Base-by-base conservation (phyloP, 2,329 filamentous ascomycete genomes). In the Ascosphaera apis region DNA sequence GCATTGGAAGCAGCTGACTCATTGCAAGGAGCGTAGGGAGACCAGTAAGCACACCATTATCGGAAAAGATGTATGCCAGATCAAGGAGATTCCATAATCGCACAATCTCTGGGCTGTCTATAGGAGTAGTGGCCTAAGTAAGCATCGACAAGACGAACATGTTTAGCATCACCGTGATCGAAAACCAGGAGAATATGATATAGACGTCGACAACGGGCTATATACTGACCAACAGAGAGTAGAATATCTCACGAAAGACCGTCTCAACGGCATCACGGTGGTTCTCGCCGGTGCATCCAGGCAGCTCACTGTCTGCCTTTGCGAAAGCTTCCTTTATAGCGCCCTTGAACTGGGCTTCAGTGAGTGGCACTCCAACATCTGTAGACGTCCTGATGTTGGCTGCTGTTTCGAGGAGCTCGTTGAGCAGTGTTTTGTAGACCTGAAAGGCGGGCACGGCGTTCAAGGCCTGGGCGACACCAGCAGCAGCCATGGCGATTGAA, bases 71-170 rank as follows among this genome's bases (percentile, higher is more conserved):
- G 1, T 79, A 76, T n/a, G 93, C 64, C 31, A 95, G 72, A 50
- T 98, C 91, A 39, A 98, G 69, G 3, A 98, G 63, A 50, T 93
- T 88, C 86, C 86, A 98, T 42, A 95, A 70, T 40, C 72, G 68
- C 35, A 82, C 73, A 48, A 93, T 92, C 1, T 69, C 65, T 31
- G 80, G 72, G 17, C 79, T 71, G 27, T 82, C 68, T 45, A 93
- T 91, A 6, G 70, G 62, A 9, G 69, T 82, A 28, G 69, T 70
- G 31, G 78, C 74, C 78, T 86, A 40, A 32, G 16, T 15, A 36
- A 32, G 16, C 16, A 36, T 9, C 19, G 9, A 4, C 4, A 4
- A 21, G 19, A 21, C 19, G 9, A 21, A 4, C 19, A 21, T 21
- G 27, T 31, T 8, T 6, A 9, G 13, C 15, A 27, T 33, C 19